Base-by-base conservation (phyloP, 306 rosid species). In the Vigna reflexopilosa region DNA sequence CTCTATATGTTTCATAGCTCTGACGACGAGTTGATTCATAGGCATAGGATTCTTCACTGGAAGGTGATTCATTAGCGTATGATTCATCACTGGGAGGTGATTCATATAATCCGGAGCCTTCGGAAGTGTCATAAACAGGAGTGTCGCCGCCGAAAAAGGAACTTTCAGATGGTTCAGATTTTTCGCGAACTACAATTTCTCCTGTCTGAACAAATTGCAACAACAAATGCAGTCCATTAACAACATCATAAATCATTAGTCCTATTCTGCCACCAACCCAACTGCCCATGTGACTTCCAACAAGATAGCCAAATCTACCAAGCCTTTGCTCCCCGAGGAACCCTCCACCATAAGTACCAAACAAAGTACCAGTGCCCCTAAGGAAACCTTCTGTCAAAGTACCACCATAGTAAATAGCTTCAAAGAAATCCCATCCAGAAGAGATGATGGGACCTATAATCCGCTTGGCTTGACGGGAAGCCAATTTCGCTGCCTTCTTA, bases 201-300 rank as follows among this genome's bases (percentile, higher is more conserved):
- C 69, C 88, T 1, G 85, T 77, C 56, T 78, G 77, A 81, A 82
- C 84, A 82, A 86, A 82, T 45, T 71, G 83, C 63, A 89, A 73
- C 80, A 93, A 40, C 78, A 81, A 74, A 80, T 86, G 91, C 77
- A 90, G 82, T 65, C 91, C 98, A 82, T 88, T 93, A 36, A 85
- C 73, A 77, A 91, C 97, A 73, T 91, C 98, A 85, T 93, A 90
- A 11, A 84, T 47, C 99, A 93, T 96, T 11, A 91, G 70, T 80
- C 94, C 99, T 45, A 93, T 70, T 75, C 97, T 87, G 82, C 97
- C 96, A 72, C 98, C 99, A 72, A 78, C 81, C 98, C 98, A 93
- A 85, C 97, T 91, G 14, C 99, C 99, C 83, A 90, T 5, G 70
- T 91, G 93, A 86, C 98, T 93, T 88, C 98, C 98, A 52, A 88